phyloP scores from a whole-genome alignment of 2,329 filamentous ascomycete genomes.

The Fusarium globosum region DNA sequence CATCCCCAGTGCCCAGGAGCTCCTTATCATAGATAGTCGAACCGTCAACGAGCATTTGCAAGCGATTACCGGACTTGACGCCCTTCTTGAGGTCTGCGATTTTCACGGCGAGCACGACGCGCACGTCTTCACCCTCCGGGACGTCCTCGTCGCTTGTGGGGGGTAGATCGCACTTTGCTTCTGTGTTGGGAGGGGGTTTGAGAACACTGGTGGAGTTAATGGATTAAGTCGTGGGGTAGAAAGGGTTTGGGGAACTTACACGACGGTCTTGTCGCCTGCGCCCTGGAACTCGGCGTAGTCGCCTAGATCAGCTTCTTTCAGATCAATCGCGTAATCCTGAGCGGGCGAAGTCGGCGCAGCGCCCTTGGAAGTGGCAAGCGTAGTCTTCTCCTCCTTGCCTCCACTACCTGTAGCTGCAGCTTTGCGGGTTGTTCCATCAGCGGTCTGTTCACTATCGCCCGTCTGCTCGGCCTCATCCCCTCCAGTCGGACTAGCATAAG shows the following conservation, averaged over 20 bases:
- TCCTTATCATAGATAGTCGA: conserved; percentile 3
- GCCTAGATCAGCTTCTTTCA: background rate
- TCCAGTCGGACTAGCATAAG: background rate
- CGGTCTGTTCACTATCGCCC: background rate
- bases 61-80: background rate
- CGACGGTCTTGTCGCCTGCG: background rate
- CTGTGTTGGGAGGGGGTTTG: conserved; percentile 6
- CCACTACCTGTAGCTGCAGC: background rate
- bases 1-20: background rate
- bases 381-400: background rate
- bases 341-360: background rate
- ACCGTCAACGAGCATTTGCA: conserved; percentile 5
- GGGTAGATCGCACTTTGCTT: conserved; percentile 2
- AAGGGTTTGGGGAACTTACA: background rate
- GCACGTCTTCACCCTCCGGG: background rate
- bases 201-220: background rate
- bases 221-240: background rate
- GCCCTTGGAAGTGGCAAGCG: conserved; percentile 1
- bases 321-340: background rate
- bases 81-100: background rate
- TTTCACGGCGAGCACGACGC: background rate
- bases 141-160: background rate
- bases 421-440: background rate
- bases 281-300: conserved; percentile 9
- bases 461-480: background rate